Evolutionary conservation across 768 basidiomycete species (phyloP), one percentile per base, ranked within the genome.

Genomic region (Xerocomus brunneocitrinus): DNA sequence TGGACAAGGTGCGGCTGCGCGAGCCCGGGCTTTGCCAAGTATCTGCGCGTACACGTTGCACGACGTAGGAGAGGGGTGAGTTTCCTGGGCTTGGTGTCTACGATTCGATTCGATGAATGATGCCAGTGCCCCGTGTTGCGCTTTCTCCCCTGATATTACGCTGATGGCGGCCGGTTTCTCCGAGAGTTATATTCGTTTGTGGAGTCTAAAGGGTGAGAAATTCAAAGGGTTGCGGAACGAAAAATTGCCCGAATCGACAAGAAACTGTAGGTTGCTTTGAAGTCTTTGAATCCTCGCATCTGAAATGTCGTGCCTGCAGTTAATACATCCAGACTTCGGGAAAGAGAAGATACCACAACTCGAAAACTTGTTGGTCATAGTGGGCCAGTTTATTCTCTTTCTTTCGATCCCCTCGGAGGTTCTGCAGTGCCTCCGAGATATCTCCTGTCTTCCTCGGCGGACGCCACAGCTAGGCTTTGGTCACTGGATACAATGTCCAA

Each of bases 321-420:
- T 41, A 62, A 78, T 25, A 25, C 70, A 85, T 45, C 77, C 72
- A 46, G 84, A 66, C 78, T 91, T 28, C 77, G 82, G 55, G 91
- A 94, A 68, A 91, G 86, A 69, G 89, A 86, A 52, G 89, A 88
- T 1, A 25, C 58, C 25, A 83, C 87, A 0, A 93, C 95, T 9
- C 85, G 94, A n/a, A 98, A 98, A 73, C 80, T 99, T 16, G 84
- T 98, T 49, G 97, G 93, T 1, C 97, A 99, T 68, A 95, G 94
- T 57, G 97, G 92, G 13, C 94, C 97, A 25, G 93, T 98, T 19
- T 98, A 98, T 69, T 85, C 91, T 2, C 81, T 98, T 31, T 85
- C 89, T 19, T 99, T 98, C 65, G 97, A 98, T 67, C 93, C 97
- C 8, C 70, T 91, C 1, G 80, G 83, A 54, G 97, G 97, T 10